Evolutionary conservation across 2,329 filamentous ascomycete species (phyloP), one percentile per base, ranked within the genome.

Genomic region (Leptodontidium sp.): DNA sequence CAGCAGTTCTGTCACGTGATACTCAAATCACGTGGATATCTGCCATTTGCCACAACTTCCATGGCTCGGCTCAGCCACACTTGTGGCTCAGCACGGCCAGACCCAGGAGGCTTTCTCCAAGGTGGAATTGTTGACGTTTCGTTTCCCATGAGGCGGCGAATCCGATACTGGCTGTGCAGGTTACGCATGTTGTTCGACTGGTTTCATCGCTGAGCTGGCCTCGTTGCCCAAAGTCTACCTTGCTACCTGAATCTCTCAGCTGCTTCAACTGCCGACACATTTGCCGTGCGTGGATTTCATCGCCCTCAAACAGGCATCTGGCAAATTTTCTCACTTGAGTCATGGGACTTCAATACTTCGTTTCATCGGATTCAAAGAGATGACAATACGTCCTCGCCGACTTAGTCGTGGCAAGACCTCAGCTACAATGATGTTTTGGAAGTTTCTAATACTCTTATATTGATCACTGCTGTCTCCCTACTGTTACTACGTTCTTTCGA

Each of bases 191-290:
- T 11, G 15, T 57, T 15, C 32, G n/a, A 57, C 38, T 45, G 35
- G 21, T 43, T 43, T 43, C 38, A 43, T 17, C 57, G 40, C 11
- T 6, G 55, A 59, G 57, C 38, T 59, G 21, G 21, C 14, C n/a
- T 26, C 45, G 11, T 43, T 26, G 2, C n/a, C 21, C 38, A 29
- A 15, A 43, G 26, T 59, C 38, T 15, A 43, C 57, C 57, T 59
- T 59, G 35, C 11, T 40, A 58, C 55, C 55, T 58, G 55, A 43
- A 43, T 26, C n/a, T 45, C 57, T 59, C 57, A 59, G 38, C 57
- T 59, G 32, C 55, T 40, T 58, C 55, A 21, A 58, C 29, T 58
- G 57, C 57, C 35, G 57, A 59, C 8, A 43, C 4, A 11, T 43
- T 59, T 26, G 35, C 57, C 35, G 38, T 26, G 38, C 35, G 38